phyloP scores from a whole-genome alignment of 257 asterid genomes.

The Ligustrum vulgare region DNA sequence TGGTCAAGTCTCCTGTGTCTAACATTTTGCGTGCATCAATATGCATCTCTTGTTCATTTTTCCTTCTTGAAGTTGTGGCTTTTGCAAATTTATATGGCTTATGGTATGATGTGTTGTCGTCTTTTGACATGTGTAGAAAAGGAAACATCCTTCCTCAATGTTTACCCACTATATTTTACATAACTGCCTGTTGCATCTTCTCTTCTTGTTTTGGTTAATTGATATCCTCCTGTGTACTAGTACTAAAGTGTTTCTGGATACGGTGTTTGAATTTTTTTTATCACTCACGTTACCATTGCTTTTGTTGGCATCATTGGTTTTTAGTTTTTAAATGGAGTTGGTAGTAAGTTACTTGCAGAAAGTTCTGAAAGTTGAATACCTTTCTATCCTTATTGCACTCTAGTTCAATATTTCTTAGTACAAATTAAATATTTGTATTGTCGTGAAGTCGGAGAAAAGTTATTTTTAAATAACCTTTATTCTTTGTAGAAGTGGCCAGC shows the following conservation, averaged over 20 bases:
- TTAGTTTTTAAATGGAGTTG: background rate
- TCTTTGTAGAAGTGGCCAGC: background rate
- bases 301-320: constrained; percentile 1
- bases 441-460: background rate
- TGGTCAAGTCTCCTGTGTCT: background rate
- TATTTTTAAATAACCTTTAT: background rate
- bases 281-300: background rate
- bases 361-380: background rate
- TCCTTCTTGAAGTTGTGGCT: background rate
- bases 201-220: background rate
- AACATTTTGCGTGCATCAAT: background rate
- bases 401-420: constrained; percentile 1
- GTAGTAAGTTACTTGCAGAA: background rate
- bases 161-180: background rate
- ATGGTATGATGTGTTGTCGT: background rate
- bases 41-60: background rate
- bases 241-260: background rate
- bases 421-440: background rate
- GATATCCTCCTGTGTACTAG: background rate
- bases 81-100: background rate
- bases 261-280: background rate
- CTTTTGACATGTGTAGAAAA: background rate
- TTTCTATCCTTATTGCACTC: background rate
- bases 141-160: background rate
- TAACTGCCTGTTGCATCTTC: background rate